Conservation (phyloP, 2,329 filamentous ascomycete species). For the Colletotrichum chrysophilum region DNA sequence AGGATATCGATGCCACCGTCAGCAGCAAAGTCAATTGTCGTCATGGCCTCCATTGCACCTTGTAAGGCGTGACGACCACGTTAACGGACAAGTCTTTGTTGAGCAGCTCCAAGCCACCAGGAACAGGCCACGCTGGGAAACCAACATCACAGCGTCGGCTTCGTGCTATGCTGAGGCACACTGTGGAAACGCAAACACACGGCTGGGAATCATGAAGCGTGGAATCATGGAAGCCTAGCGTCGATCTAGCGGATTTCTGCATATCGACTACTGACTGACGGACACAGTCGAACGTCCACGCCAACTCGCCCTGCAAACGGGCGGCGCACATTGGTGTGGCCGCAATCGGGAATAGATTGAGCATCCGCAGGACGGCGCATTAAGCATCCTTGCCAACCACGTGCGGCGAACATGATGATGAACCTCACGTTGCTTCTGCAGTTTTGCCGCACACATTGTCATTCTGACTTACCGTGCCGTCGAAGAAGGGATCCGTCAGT, state of each 20-base stretch:
- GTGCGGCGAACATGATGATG: background rate
- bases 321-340: background rate
- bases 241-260: background rate
- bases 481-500: background rate
- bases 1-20: background rate
- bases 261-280: background rate
- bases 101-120: background rate
- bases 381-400: slow-evolving; percentile 15
- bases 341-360: background rate
- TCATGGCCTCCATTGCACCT: background rate
- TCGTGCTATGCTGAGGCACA: background rate
- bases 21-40: background rate
- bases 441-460: background rate
- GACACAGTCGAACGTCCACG: background rate
- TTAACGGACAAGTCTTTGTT: background rate
- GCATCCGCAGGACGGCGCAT: background rate
- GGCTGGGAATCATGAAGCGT: background rate
- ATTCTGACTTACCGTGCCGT: background rate
- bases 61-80: background rate
- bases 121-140: background rate
- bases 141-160: background rate
- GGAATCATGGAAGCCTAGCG: background rate
- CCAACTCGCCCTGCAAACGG: slow-evolving; percentile 8
- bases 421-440: background rate
- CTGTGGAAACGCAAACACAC: background rate